phyloP scores from a whole-genome alignment of 108 stramenopile genomes.

The Nitzschia sp. region DNA sequence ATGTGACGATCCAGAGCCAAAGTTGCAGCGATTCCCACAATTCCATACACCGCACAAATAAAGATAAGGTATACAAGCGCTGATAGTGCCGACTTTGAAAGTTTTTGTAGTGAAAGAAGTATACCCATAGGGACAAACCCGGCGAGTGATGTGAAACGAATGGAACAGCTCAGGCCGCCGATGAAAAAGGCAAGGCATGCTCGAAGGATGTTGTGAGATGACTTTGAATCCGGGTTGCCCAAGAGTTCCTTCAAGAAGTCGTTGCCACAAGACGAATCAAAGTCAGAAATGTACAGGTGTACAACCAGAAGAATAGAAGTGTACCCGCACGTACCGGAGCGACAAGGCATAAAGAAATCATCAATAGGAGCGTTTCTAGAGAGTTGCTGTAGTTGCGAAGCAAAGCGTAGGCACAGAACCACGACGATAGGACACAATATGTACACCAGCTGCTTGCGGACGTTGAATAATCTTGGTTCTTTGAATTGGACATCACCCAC shows the following conservation, averaged over 20 bases:
- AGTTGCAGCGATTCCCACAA: conserved; percentile 52
- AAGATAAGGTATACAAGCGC: conserved; percentile 20
- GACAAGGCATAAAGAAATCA: conserved; percentile 54
- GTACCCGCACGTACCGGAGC: conserved; percentile 30
- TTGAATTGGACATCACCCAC: conserved; percentile 26
- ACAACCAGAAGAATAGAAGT: too few relatives aligned
- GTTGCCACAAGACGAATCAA: too few relatives aligned
- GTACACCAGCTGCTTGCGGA: conserved; percentile 17
- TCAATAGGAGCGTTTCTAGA: conserved; percentile 58
- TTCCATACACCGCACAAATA: conserved; percentile 55
- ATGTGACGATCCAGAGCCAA: conserved; percentile 65
- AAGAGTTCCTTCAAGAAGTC: conserved; percentile 54
- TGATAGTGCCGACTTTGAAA: not conserved
- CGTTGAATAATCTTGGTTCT: not conserved
- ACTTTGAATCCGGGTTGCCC: conserved; percentile 11
- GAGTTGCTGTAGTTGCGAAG: conserved; percentile 83
- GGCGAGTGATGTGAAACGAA: conserved; percentile 83
- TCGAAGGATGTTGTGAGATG: not conserved
- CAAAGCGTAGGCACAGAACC: conserved; percentile 85
- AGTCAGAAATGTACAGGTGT: too few relatives aligned
- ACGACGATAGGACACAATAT: conserved; percentile 46
- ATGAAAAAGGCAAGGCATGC: conserved; percentile 65
- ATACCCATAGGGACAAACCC: conserved; percentile 80
- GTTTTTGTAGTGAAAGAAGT: conserved; percentile 47
- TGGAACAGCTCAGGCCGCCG: conserved; percentile 75